phyloP scores from a whole-genome alignment of 2,329 filamentous ascomycete genomes.

The Chaetomiaceae sp. region DNA sequence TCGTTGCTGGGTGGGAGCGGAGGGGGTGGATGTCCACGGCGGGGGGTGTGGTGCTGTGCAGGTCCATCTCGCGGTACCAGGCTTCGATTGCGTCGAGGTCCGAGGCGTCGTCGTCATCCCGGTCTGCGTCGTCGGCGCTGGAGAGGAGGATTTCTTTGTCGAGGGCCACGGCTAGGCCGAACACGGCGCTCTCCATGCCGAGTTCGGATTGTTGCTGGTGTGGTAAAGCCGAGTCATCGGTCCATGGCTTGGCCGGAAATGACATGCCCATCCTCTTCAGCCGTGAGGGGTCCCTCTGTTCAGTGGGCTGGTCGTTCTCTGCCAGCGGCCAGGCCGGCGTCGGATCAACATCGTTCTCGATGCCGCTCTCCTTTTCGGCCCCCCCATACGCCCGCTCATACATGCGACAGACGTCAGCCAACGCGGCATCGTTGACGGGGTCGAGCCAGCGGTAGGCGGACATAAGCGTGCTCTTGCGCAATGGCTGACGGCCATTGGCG shows the following conservation, averaged over 20 bases:
- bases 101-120: constrained; percentile 16
- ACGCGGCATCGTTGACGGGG: constrained; percentile 41
- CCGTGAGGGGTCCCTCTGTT: constrained; percentile 11
- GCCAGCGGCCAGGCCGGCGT: constrained; percentile 16
- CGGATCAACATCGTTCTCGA: constrained; percentile 25
- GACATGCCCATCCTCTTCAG: neutral
- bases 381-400: constrained; percentile 25
- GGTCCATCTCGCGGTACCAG: constrained; percentile 23
- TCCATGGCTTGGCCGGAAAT: neutral
- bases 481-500: constrained; percentile 44
- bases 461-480: constrained; percentile 48
- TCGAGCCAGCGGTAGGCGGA: constrained; percentile 55
- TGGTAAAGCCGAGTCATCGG: neutral
- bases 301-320: neutral
- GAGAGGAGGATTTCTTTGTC: constrained; percentile 18
- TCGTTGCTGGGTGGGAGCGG: constrained; percentile 10
- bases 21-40: constrained; percentile 7
- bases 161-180: constrained; percentile 8
- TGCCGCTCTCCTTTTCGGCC: constrained; percentile 19
- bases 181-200: neutral
- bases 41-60: neutral
- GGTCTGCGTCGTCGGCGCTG: constrained; percentile 4
- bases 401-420: constrained; percentile 44
- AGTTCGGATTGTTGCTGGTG: neutral
- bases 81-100: constrained; percentile 25